Evolutionary conservation across 139 green algal species (phyloP).

Genomic region (Pycnococcus provasolii): DNA sequence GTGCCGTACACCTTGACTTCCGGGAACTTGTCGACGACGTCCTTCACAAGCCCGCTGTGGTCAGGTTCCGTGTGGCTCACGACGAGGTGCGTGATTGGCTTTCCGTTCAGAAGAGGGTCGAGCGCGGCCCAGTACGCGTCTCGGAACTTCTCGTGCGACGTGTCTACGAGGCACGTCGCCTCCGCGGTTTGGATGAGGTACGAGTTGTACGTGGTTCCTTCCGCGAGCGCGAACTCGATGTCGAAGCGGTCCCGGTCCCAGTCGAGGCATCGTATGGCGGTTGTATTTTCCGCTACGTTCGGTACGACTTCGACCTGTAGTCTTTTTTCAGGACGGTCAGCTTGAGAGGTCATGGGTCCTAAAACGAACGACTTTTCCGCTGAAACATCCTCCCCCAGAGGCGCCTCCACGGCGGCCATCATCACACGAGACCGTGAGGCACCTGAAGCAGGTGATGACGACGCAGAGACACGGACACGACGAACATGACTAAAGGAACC

Average conservation of each 20-base stretch:
- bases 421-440: too few species aligned
- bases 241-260: slow-evolving; percentile 92
- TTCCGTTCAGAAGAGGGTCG: slow-evolving; percentile 17
- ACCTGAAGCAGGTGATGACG: too few species aligned
- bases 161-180: slow-evolving; percentile 76
- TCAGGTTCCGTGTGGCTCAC: slow-evolving; percentile 82
- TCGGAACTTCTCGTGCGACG: slow-evolving; percentile 91
- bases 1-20: slow-evolving; percentile 66
- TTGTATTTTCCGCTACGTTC: slow-evolving; percentile 58
- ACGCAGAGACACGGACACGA: too few species aligned
- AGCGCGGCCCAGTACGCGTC: slow-evolving; percentile 64
- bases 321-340: too few species aligned
- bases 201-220: slow-evolving; percentile 91
- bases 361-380: too few species aligned
- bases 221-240: slow-evolving; percentile 59
- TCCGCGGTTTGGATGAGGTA: slow-evolving; percentile 84
- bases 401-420: too few species aligned
- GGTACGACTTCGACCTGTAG: too few species aligned
- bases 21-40: slow-evolving; percentile 67
- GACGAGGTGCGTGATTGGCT: slow-evolving; percentile 74
- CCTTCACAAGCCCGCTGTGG: slow-evolving; percentile 75
- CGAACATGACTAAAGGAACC: too few species aligned
- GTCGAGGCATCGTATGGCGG: slow-evolving; percentile 82
- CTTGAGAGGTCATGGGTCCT: too few species aligned
- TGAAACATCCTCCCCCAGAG: too few species aligned